phyloP scores from a whole-genome alignment of 2,329 filamentous ascomycete species.

The Epichloe uncinata region DNA sequence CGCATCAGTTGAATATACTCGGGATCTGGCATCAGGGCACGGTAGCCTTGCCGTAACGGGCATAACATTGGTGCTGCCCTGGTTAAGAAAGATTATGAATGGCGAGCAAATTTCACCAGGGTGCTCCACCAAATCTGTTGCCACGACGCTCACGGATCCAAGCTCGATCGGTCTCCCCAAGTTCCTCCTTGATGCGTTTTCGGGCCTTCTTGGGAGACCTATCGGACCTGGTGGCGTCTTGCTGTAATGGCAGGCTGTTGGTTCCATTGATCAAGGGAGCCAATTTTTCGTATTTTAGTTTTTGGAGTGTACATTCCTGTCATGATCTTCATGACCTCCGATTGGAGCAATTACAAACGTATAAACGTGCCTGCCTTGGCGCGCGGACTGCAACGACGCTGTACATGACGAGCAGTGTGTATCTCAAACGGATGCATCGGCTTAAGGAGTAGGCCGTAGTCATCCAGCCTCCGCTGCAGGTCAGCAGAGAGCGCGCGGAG shows the following conservation, averaged over 20 bases:
- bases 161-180: background rate
- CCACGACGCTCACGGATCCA: background rate
- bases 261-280: too few relatives aligned
- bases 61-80: background rate
- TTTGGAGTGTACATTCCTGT: too few relatives aligned
- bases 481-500: too few relatives aligned
- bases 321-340: too few relatives aligned
- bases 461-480: too few relatives aligned
- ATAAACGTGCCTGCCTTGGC: background rate
- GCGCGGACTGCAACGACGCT: background rate
- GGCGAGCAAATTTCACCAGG: background rate
- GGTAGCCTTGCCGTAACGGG: background rate
- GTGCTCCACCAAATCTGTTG: background rate
- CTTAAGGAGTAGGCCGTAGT: too few relatives aligned
- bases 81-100: background rate
- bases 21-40: background rate
- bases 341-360: background rate
- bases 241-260: background rate
- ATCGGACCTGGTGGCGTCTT: background rate
- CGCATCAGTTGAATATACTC: background rate
- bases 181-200: background rate
- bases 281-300: too few relatives aligned
- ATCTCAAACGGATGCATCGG: background rate
- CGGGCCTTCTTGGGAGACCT: background rate
- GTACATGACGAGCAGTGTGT: background rate